These are phyloP conservation scores for Diaporthe citrichinensis DNA, from an alignment of 2,329 filamentous ascomycete genomes.

Conservation along the genomic window DNA sequence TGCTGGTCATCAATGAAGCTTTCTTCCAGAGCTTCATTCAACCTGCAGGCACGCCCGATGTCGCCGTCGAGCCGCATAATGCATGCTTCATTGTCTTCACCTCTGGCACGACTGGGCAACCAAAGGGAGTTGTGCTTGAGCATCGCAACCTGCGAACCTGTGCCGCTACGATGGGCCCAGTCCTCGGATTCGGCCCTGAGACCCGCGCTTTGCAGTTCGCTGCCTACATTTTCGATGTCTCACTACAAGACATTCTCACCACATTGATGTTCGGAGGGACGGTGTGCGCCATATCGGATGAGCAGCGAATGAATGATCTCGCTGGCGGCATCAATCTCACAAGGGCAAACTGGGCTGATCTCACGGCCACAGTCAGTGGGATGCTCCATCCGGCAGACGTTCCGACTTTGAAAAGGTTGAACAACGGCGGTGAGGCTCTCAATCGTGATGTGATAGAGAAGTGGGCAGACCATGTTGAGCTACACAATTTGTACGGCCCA, in stretches of 20 bases:
- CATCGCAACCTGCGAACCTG: not conserved
- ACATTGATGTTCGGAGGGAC: not conserved
- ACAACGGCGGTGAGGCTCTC: not conserved
- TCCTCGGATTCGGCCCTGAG: not conserved
- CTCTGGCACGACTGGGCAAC: not conserved
- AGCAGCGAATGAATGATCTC: not conserved
- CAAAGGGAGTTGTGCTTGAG: not conserved
- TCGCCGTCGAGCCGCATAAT: not conserved
- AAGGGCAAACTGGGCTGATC: not conserved
- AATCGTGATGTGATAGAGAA: not conserved
- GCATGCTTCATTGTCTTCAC: not conserved
- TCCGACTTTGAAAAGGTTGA: not conserved
- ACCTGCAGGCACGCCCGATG: not conserved
- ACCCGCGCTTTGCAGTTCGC: not conserved
- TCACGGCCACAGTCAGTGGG: not conserved
- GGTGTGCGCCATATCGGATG: not conserved
- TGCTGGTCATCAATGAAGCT: not conserved
- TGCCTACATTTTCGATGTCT: not conserved
- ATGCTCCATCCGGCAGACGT: not conserved
- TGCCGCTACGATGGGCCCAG: not conserved
- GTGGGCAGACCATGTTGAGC: not conserved
- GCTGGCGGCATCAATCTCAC: not conserved
- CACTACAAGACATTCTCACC: not conserved
- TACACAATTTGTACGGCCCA: not conserved
- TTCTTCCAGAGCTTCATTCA: not conserved